Evolutionary conservation across 73 alveolate species (phyloP), one percentile per base, ranked within the genome.

Genomic region (Blepharisma japonicum): DNA sequence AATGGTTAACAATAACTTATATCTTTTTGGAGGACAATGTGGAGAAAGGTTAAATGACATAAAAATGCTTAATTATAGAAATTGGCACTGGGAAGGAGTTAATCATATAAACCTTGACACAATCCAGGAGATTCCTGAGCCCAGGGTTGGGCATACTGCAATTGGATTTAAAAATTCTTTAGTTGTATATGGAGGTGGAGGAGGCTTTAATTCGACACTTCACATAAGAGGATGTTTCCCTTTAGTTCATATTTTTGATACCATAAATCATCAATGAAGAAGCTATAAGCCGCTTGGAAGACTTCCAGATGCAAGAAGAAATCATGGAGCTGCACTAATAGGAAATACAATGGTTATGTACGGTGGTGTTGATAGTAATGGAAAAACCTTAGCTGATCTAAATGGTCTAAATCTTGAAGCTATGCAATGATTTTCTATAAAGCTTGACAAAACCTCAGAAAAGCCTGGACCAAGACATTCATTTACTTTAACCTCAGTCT

Each of bases 131-230:
- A 18, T 18, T 14, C 66, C 66, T 51, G 66, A 51, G 21, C 66
- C 66, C 4, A 11, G 66, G 21, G 66, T 14, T 18, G 66, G 66
- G 2, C 66, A 51, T 4, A 14, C 66, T 11, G 21, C 66, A 14
- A 14, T 18, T 14, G 66, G 27, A 2, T 51, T 1, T 51, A 51
- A 51, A 51, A 51, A 51, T 18, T 14, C 27, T 18, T 18, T 51
- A 11, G 66, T 51, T 18, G 66, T 51, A 14, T 51, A 51, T 51
- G 66, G 66, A 51, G 66, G 66, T 14, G 66, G 27, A 11, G 66
- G 66, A 18, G 66, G 27, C 21, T 51, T 14, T 18, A 51, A 51
- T 4, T 18, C 66, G 66, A 18, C 21, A 18, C 66, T 51, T 51
- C 66, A 51, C 21, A 51, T 18, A 18, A 51, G 66, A 18, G 21